Evolutionary conservation across 2,329 filamentous ascomycete genomes (phyloP), one percentile per base, ranked within the genome.

Genomic region (Magnaporthiopsis poae): DNA sequence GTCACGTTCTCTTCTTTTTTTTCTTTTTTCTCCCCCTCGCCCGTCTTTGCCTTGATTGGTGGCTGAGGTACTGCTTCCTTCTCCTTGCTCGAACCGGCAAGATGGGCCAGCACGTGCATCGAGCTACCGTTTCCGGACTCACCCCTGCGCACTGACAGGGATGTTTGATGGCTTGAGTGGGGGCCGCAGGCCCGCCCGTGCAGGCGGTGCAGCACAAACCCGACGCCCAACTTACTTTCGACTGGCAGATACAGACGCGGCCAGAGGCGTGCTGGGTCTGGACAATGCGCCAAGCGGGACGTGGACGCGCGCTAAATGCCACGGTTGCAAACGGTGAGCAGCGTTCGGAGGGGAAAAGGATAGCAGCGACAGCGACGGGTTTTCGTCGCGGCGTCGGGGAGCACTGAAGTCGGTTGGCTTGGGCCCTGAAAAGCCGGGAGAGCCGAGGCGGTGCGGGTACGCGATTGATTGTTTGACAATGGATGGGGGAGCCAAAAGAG

Each of bases 121-220:
- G 21, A 33, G 63, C 33, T 65, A 60, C 63, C 63, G 63, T 59
- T 59, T 65, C 64, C 9, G 46, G 46, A n/a, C 46, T n/a, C 46
- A 56, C 64, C 64, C 64, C 64, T 65, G 64, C 59, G 56, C 64
- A 65, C 56, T n/a, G 64, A 52, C 64, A 65, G 59, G 64, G 64
- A 39, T 65, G 59, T 65, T 56, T n/a, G 33, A 33, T 62, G 61
- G 61, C 29, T 62, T 62, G 29, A 31, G 61, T 62, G 61, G 61
- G 61, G 61, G 61, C 61, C 31, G 61, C 61, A 62, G 21, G 18
- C 46, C 46, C 46, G 46, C 35, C 35, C 35, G 35, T 36, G 46
- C 46, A 56, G 46, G 46, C 46, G 15, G 46, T 56, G 46, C 46
- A 56, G 46, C 46, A 56, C 46, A 56, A 56, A 56, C n/a, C 46